Conservation (phyloP, 1,284 basidiomycete species). For the Acaromyces ingoldii region DNA sequence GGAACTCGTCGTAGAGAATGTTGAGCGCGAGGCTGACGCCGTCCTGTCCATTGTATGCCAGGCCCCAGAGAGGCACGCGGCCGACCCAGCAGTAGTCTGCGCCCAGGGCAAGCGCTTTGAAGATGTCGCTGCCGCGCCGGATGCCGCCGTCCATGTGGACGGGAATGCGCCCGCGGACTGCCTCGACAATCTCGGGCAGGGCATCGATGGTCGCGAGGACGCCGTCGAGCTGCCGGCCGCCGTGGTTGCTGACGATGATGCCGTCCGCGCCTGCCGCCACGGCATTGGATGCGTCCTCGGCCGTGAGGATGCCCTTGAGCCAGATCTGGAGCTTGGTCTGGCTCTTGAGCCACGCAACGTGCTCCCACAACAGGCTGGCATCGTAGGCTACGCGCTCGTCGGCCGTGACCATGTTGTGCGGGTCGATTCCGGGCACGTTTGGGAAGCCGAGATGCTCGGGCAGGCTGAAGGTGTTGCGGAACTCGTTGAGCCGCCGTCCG, state of each 20-base stretch:
- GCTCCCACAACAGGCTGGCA: slow-evolving; percentile 17
- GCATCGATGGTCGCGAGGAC: slow-evolving; percentile 27
- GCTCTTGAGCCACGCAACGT: slow-evolving; percentile 13
- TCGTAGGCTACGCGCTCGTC: slow-evolving; percentile 5
- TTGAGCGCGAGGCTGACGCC: slow-evolving; percentile 26
- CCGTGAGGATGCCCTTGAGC: slow-evolving; percentile 37
- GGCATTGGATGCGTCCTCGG: slow-evolving; percentile 30
- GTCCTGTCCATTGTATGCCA: slow-evolving; percentile 31
- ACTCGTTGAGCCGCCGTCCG: slow-evolving; percentile 27
- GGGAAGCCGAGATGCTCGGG: slow-evolving; percentile 10
- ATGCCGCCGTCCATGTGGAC: slow-evolving; percentile 46
- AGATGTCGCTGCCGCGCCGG: slow-evolving; percentile 31
- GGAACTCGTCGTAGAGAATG: slow-evolving; percentile 26
- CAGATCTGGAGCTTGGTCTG: slow-evolving; percentile 35
- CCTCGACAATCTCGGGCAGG: slow-evolving; percentile 26
- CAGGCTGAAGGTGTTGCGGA: slow-evolving; percentile 21
- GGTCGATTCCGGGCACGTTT: slow-evolving; percentile 13
- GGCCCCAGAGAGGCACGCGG: slow-evolving; percentile 37
- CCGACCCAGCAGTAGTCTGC: slow-evolving; percentile 39
- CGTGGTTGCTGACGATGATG: slow-evolving; percentile 42
- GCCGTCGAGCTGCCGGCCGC: slow-evolving; percentile 42
- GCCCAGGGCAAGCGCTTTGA: slow-evolving; percentile 42
- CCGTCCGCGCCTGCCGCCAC: slow-evolving; percentile 38
- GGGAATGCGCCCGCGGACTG: slow-evolving; percentile 29
- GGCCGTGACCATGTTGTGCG: neutral